These are phyloP conservation scores for Terfezia claveryi DNA, from an alignment of 495 filamentous ascomycete genomes.

Conservation along the genomic window DNA sequence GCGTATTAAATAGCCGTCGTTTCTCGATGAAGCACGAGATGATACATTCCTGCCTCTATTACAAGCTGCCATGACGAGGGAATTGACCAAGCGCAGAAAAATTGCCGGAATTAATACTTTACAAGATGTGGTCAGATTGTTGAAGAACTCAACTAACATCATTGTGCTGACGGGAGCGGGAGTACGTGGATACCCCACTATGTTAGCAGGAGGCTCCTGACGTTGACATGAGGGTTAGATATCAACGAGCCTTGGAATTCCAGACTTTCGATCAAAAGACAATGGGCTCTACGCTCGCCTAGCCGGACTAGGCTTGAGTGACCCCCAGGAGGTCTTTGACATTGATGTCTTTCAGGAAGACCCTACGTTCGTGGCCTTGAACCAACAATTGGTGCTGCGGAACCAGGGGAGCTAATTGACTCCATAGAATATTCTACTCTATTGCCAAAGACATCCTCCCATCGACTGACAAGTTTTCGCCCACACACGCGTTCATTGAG, in stretches of 20 bases:
- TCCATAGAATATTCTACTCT: conserved; percentile 53
- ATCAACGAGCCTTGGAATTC: conserved; percentile 70
- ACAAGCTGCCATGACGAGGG: conserved; percentile 54
- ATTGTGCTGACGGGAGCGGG: conserved; percentile 88
- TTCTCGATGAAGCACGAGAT: conserved; percentile 52
- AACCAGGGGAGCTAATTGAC: not conserved
- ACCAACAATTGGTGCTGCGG: not conserved
- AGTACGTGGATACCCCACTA: conserved; percentile 21
- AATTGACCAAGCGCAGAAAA: conserved; percentile 62
- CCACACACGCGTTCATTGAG: conserved; percentile 88
- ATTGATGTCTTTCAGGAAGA: conserved; percentile 69
- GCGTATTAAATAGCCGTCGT: conserved; percentile 28
- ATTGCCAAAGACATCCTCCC: conserved; percentile 83
- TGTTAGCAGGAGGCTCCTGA: not conserved
- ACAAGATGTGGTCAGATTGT: conserved; percentile 62
- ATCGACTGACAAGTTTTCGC: conserved; percentile 47
- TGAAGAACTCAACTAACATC: conserved; percentile 57
- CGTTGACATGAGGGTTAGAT: conserved; percentile 29
- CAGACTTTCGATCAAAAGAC: conserved; percentile 69
- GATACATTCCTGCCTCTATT: conserved; percentile 42
- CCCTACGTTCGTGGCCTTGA: conserved; percentile 27
- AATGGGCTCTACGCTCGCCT: conserved; percentile 75
- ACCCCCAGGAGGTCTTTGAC: conserved; percentile 90
- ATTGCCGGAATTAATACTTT: conserved; percentile 62
- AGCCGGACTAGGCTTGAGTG: conserved; percentile 43